A percentile compares a stretch with the other conserved stretches of the same genome.
phyloP scores from a whole-genome alignment of 176 grass and related monocot species.

The Carex scoparia region DNA sequence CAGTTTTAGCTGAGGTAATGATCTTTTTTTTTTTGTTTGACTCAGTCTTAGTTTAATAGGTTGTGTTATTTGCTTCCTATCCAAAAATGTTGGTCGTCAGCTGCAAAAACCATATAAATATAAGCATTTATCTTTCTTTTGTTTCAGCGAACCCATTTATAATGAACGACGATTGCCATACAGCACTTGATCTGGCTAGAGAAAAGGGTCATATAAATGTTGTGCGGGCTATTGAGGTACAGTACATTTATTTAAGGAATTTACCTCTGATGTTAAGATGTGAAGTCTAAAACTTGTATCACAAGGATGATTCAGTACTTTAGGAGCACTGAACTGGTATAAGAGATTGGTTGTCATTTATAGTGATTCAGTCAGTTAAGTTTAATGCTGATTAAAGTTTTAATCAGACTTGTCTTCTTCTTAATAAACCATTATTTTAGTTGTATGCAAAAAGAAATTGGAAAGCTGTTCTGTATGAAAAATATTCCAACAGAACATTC shows the following conservation, averaged over 20 bases:
- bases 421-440: neutral
- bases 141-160: slow-evolving; percentile 78
- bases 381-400: neutral
- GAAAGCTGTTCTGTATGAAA: neutral
- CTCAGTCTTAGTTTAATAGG: neutral
- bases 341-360: slow-evolving; percentile 3
- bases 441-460: neutral
- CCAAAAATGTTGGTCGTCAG: neutral
- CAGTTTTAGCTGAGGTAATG: neutral
- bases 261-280: neutral
- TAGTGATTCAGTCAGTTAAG: neutral
- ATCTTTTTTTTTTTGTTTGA: neutral
- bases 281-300: neutral
- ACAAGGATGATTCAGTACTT: neutral
- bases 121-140: neutral
- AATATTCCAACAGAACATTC: neutral
- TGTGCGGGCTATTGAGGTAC: slow-evolving; percentile 89
- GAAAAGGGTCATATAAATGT: slow-evolving; percentile 89
- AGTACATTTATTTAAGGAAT: neutral
- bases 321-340: neutral
- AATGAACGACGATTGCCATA: slow-evolving; percentile 86
- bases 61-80: neutral
- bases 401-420: neutral
- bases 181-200: slow-evolving; percentile 88
- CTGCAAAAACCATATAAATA: neutral